These are phyloP conservation scores for Camellia japonica DNA, from an alignment of 148 eudicot genomes.

Conservation along the genomic window DNA sequence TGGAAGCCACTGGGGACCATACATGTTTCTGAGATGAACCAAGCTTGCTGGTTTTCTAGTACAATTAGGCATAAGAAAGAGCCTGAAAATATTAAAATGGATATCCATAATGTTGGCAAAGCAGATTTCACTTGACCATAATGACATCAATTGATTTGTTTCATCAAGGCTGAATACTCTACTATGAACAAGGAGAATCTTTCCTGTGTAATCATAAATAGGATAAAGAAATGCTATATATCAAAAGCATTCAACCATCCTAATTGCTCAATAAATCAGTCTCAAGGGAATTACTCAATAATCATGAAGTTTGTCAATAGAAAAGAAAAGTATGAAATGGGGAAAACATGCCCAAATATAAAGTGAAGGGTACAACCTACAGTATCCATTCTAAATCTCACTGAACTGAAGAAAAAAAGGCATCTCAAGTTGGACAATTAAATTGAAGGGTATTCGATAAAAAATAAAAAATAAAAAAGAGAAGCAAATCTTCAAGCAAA, in stretches of 20 bases:
- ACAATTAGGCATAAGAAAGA: too few relatives aligned
- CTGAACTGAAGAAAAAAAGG: too few relatives aligned
- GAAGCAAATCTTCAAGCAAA: background rate
- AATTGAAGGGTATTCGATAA: background rate
- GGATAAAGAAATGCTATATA: background rate
- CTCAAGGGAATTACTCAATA: background rate
- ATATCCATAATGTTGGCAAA: too few relatives aligned
- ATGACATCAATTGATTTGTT: too few relatives aligned
- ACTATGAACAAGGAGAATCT: background rate
- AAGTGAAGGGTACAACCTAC: background rate
- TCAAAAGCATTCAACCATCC: background rate
- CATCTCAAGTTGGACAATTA: background rate
- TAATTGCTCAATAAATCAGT: background rate
- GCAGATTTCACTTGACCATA: too few relatives aligned
- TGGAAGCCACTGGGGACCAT: too few relatives aligned
- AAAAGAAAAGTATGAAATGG: background rate
- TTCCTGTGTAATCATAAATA: background rate
- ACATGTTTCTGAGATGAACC: too few relatives aligned
- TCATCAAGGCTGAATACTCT: too few relatives aligned
- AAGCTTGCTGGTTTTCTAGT: too few relatives aligned
- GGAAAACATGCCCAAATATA: background rate
- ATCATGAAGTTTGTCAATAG: background rate
- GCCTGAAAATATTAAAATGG: too few relatives aligned
- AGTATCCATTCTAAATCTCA: too few relatives aligned
- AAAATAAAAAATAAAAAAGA: background rate